Conservation (phyloP, 345 rosid species). For the Eucalyptus marginata region DNA sequence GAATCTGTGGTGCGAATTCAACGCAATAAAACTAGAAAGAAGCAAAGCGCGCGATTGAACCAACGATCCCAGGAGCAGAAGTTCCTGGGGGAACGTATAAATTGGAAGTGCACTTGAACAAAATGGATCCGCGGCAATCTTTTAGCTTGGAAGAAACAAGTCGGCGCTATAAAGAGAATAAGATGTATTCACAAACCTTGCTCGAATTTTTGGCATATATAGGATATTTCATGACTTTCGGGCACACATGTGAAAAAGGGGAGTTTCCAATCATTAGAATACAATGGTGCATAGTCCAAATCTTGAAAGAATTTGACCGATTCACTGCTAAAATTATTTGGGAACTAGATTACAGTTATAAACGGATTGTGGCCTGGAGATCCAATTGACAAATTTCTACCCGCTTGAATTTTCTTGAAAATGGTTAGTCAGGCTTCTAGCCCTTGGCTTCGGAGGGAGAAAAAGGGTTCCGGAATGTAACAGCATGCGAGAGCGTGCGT, state of each 20-base stretch:
- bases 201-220: not conserved
- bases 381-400: not conserved
- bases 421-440: constrained; percentile 21
- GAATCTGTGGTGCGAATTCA: not conserved
- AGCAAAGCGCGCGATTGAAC: not conserved
- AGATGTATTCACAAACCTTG: not conserved
- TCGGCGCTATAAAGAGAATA: not conserved
- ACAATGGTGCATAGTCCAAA: not conserved
- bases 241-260: not conserved
- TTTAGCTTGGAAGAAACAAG: accelerated
- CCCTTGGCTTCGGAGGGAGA: not conserved
- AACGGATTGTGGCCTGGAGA: not conserved
- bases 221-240: not conserved
- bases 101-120: not conserved
- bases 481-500: not conserved
- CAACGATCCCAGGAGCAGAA: not conserved
- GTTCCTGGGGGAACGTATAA: not conserved
- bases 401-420: constrained; percentile 36
- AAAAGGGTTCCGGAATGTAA: not conserved
- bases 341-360: not conserved
- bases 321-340: not conserved
- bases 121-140: not conserved
- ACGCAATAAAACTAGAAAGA: not conserved
- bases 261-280: not conserved
- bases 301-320: constrained; percentile 35